Base-by-base conservation (phyloP, 768 basidiomycete species). In the Suillus variegatus region DNA sequence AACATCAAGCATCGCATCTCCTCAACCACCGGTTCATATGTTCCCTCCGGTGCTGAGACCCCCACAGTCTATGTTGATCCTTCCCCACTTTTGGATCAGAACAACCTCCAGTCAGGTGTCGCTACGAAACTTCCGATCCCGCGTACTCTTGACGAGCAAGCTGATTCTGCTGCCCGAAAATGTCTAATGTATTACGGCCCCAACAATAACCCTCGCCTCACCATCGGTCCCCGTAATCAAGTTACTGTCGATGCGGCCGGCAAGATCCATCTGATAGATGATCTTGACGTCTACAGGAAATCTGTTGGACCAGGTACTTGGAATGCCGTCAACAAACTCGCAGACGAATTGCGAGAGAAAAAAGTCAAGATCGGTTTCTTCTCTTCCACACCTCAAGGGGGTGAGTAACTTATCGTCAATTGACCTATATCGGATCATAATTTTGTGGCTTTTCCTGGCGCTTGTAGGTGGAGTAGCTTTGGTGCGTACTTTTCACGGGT, bases 301-400 rank as follows among this genome's bases (percentile, higher is more conserved):
- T 88, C 89, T 4, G 93, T 93, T 65, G 82, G 89, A 64, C 67
- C 82, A 64, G 85, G 87, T 63, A 90, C 93, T 3, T 96, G 93
- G 93, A 89, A 88, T 68, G 85, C 92, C 0, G 92, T 96, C 65
- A 82, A 79, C 74, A 91, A 91, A 71, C 88, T 95, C 55, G 91
- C 92, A 6, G 88, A 91, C 60, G 94, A 95, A 73, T 84, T 97
- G 51, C 88, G 89, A 64, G 88, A 91, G 76, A 93, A 91, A 79
- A 91, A 95, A 67, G 81, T 93, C 74, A 94, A 92, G 77, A 92
- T 97, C 68, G 91, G 90, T 28, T 97, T 97, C 85, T 97, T 97
- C 80, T 94, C 92, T 36, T 95, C 94, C 12, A 98, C 96, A 7
- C 95, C 95, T 13, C 94, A 97, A 80, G 95, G 95, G 82, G 89